Percentiles rank a stretch among this genome's conserved stretches.
Conservation (phyloP, 1,284 basidiomycete species). For the Pisolithus thermaeus region DNA sequence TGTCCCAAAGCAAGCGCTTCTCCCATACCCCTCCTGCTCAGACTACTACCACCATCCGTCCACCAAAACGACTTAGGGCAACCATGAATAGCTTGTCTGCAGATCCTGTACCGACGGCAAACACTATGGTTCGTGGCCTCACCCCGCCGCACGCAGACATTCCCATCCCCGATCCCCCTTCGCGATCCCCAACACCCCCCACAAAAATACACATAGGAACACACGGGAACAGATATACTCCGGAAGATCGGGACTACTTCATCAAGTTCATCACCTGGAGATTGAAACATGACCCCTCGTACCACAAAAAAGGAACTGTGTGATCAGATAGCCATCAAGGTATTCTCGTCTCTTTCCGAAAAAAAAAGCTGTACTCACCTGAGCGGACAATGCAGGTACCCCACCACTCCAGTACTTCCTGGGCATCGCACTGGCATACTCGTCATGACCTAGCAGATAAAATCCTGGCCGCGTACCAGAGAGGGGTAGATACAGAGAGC, state of each 20-base stretch:
- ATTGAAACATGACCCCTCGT: slow-evolving; percentile 43
- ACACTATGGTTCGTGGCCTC: slow-evolving; percentile 32
- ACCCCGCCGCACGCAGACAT: slow-evolving; percentile 53
- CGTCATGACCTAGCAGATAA: slow-evolving; percentile 60
- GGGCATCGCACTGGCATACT: slow-evolving; percentile 56
- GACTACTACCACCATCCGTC: slow-evolving; percentile 13
- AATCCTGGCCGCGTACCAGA: slow-evolving; percentile 45
- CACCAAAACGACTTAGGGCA: slow-evolving; percentile 27
- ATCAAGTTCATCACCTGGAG: slow-evolving; percentile 58
- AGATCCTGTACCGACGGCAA: slow-evolving; percentile 30
- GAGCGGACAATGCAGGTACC: slow-evolving; percentile 40
- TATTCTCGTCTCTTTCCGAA: slow-evolving; percentile 3
- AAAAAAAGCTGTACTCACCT: slow-evolving; percentile 8
- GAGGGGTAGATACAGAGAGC: slow-evolving; percentile 28
- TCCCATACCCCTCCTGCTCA: slow-evolving; percentile 10
- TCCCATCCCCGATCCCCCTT: slow-evolving; percentile 52
- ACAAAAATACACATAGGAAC: slow-evolving; percentile 36
- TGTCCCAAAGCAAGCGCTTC: slow-evolving; percentile 15
- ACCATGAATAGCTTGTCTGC: slow-evolving; percentile 57
- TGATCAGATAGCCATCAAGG: slow-evolving; percentile 51
- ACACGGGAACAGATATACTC: slow-evolving; percentile 54
- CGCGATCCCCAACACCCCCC: slow-evolving; percentile 63
- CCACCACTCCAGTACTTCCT: slow-evolving; percentile 52
- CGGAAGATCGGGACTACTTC: slow-evolving; percentile 58
- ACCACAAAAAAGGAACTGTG: slow-evolving; percentile 50